These are phyloP conservation scores for Fusarium floridanum DNA, from an alignment of 2,329 filamentous ascomycete genomes.

Conservation along the genomic window DNA sequence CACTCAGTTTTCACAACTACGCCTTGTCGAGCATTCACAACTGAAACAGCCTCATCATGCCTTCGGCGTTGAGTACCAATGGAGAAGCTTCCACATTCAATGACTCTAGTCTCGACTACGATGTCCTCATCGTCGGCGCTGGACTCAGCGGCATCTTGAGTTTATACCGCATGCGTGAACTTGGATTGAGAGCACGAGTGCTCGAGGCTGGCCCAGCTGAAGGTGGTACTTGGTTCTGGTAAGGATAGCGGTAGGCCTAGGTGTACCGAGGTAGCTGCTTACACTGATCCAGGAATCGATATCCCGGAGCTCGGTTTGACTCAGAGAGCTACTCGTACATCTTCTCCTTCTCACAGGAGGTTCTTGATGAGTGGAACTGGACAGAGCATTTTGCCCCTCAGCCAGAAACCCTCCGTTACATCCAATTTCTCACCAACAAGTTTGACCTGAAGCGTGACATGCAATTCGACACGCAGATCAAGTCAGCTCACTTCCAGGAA, in stretches of 20 bases:
- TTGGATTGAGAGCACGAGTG: slow-evolving; percentile 52
- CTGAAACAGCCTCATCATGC: slow-evolving; percentile 16
- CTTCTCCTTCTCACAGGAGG: slow-evolving; percentile 53
- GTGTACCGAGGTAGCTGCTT: not conserved
- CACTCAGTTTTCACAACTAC: not conserved
- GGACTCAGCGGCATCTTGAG: slow-evolving; percentile 56
- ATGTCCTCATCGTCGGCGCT: slow-evolving; percentile 39
- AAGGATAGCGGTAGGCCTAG: not conserved
- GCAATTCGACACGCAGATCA: slow-evolving; percentile 55
- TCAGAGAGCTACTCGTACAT: slow-evolving; percentile 56
- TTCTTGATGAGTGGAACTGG: slow-evolving; percentile 57
- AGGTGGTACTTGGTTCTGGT: slow-evolving; percentile 63
- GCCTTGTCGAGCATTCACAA: not conserved
- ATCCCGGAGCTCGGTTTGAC: slow-evolving; percentile 55
- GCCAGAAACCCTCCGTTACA: slow-evolving; percentile 24
- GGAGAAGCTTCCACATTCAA: slow-evolving; percentile 6
- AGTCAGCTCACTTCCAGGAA: slow-evolving; percentile 51
- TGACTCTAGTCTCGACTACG: slow-evolving; percentile 30
- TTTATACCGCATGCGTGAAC: slow-evolving; percentile 55
- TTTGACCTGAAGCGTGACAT: slow-evolving; percentile 51
- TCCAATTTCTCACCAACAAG: slow-evolving; percentile 21
- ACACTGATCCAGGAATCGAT: slow-evolving; percentile 1
- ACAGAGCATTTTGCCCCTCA: slow-evolving; percentile 51
- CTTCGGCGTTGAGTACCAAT: slow-evolving; percentile 22
- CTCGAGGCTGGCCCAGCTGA: slow-evolving; percentile 57